phyloP scores from a whole-genome alignment of 345 rosid species.

The Clausena lansium region DNA sequence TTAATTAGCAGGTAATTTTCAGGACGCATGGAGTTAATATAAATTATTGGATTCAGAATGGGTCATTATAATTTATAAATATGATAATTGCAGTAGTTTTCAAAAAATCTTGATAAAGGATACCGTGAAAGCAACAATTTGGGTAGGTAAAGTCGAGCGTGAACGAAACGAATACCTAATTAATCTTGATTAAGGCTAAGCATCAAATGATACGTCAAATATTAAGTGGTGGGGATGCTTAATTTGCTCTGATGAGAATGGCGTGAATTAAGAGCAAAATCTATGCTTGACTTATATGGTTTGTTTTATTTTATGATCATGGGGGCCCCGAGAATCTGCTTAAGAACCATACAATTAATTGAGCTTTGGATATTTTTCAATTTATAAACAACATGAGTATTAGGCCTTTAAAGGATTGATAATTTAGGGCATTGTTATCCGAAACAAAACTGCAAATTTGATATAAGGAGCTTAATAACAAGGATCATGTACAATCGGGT shows the following conservation, averaged over 20 bases:
- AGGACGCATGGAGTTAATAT: neutral
- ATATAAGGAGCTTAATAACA: neutral
- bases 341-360: neutral
- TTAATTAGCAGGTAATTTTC: neutral
- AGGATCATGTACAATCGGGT: neutral
- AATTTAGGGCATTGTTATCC: neutral
- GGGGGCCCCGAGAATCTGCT: constrained; percentile 4
- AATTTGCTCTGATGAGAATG: neutral
- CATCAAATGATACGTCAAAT: neutral
- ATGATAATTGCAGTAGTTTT: neutral
- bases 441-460: neutral
- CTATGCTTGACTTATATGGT: neutral
- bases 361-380: neutral
- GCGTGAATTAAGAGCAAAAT: neutral
- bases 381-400: too few species aligned
- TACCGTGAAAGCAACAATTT: constrained; percentile 10
- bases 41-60: neutral
- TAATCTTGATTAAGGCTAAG: neutral
- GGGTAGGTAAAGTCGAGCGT: neutral
- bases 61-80: neutral
- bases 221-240: constrained; percentile 5
- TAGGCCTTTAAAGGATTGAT: neutral
- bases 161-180: neutral
- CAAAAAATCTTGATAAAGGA: constrained; percentile 5
- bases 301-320: neutral